Evolutionary conservation across 2,329 filamentous ascomycete genomes (phyloP).

Genomic region (Thermoascus crustaceus): DNA sequence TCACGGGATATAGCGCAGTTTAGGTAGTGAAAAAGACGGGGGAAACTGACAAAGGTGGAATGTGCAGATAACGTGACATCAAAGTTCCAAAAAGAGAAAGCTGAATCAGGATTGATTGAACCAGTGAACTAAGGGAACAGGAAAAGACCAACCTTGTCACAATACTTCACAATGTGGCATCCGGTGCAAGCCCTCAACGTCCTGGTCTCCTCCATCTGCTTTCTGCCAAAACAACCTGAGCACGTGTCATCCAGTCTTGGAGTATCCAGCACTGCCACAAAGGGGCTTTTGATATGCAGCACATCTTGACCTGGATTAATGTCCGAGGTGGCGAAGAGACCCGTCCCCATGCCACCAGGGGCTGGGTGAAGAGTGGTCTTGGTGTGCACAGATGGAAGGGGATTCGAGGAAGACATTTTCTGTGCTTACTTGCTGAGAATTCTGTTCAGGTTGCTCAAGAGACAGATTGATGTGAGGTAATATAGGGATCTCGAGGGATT

Average conservation of each 20-base stretch:
- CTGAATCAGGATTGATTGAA: too few species aligned
- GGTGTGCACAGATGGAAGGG: constrained; percentile 13
- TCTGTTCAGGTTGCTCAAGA: background rate
- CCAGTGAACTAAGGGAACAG: constrained; percentile 3
- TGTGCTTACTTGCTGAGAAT: background rate
- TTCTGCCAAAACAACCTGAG: constrained; percentile 47
- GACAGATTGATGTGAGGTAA: constrained; percentile 1
- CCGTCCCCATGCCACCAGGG: constrained; percentile 38
- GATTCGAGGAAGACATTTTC: constrained; percentile 14
- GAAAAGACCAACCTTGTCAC: constrained; percentile 43
- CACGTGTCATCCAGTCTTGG: constrained; percentile 47
- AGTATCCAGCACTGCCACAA: constrained; percentile 48
- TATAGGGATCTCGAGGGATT: too few species aligned
- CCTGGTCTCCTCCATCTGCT: constrained; percentile 13
- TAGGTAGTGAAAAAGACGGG: too few species aligned
- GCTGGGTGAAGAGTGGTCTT: constrained; percentile 18
- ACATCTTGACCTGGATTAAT: constrained; percentile 44
- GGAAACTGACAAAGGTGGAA: too few species aligned
- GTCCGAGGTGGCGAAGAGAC: constrained; percentile 46
- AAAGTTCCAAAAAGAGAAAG: too few species aligned
- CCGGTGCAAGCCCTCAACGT: constrained; percentile 48
- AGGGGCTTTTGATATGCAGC: constrained; percentile 42
- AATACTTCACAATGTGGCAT: constrained; percentile 53
- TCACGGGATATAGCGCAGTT: too few species aligned
- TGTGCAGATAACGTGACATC: too few species aligned